These are phyloP conservation scores for Xerophyta viscosa DNA, from an alignment of 106 monocot genomes.

Conservation along the genomic window DNA sequence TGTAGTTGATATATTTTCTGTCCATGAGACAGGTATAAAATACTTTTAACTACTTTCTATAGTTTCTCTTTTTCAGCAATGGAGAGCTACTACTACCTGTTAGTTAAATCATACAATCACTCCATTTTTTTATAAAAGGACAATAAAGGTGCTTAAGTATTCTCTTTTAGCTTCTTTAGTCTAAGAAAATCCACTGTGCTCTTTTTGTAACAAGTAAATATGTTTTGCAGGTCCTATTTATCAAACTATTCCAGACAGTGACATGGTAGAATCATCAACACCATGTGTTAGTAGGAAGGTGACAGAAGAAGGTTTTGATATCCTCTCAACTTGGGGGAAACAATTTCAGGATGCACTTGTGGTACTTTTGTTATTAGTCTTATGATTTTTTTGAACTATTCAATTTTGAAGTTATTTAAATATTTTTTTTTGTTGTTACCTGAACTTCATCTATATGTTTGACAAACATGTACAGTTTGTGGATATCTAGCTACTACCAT, in stretches of 20 bases:
- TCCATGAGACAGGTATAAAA: conserved; percentile 17
- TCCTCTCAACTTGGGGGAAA: conserved; percentile 33
- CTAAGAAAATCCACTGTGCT: neutral
- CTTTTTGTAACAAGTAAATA: neutral
- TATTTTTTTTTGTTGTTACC: too few species aligned
- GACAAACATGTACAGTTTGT: too few species aligned
- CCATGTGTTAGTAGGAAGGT: neutral
- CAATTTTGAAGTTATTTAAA: too few species aligned
- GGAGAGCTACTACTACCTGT: too few species aligned
- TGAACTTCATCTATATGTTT: too few species aligned
- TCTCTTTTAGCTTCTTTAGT: too few species aligned
- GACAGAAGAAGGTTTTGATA: conserved; percentile 7
- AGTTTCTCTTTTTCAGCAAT: too few species aligned
- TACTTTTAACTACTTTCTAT: too few species aligned
- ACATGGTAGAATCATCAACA: conserved; percentile 26
- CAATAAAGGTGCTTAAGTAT: too few species aligned
- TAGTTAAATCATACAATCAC: too few species aligned
- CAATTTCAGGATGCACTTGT: conserved; percentile 51
- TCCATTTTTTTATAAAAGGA: too few species aligned
- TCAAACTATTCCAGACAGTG: conserved; percentile 28
- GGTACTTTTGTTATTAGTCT: conserved; percentile 19
- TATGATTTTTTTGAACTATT: neutral
- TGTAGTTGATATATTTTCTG: conserved; percentile 69
- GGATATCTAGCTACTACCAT: too few species aligned
- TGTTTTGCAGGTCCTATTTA: conserved; percentile 29